A percentile compares a stretch with the other conserved stretches of the same genome.
Conservation (phyloP, 768 basidiomycete genomes). For the Gymnopilus dilepis region DNA sequence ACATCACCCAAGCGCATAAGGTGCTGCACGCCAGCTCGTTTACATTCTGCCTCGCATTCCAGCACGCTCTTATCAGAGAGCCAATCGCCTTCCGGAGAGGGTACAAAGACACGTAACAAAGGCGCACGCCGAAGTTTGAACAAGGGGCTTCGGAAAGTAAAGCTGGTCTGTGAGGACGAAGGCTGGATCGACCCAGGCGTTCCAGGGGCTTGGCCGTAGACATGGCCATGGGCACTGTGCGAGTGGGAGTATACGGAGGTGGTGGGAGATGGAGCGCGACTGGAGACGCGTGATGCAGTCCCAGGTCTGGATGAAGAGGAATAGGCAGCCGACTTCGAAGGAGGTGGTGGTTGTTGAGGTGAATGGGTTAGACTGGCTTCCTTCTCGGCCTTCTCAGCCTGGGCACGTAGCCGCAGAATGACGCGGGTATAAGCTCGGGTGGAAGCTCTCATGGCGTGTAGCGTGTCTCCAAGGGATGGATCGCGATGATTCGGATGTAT, state of each 20-base stretch:
- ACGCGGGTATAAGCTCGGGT: constrained; percentile 82
- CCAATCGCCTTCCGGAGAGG: constrained; percentile 88
- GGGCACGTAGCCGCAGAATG: constrained; percentile 75
- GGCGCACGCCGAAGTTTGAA: constrained; percentile 76
- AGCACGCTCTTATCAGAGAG: constrained; percentile 80
- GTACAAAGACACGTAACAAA: constrained; percentile 80
- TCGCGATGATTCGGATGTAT: constrained; percentile 49
- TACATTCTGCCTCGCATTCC: constrained; percentile 83
- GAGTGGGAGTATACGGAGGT: constrained; percentile 55
- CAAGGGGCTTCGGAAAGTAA: constrained; percentile 70
- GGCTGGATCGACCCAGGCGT: constrained; percentile 24
- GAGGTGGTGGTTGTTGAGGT: constrained; percentile 20
- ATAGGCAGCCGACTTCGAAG: constrained; percentile 22
- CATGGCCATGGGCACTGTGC: constrained; percentile 38
- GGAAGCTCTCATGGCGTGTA: constrained; percentile 60
- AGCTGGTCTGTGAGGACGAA: constrained; percentile 29
- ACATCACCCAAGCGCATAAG: constrained; percentile 79
- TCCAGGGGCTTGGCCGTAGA: background rate
- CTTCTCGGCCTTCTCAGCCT: constrained; percentile 83
- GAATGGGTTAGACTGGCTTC: constrained; percentile 33
- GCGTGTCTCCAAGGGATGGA: constrained; percentile 44
- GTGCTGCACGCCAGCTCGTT: constrained; percentile 64
- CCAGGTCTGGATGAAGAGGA: constrained; percentile 27
- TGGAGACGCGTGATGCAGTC: constrained; percentile 50
- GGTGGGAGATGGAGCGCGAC: constrained; percentile 72